phyloP scores from a whole-genome alignment of 768 basidiomycete species.

The Artomyces pyxidatus region DNA sequence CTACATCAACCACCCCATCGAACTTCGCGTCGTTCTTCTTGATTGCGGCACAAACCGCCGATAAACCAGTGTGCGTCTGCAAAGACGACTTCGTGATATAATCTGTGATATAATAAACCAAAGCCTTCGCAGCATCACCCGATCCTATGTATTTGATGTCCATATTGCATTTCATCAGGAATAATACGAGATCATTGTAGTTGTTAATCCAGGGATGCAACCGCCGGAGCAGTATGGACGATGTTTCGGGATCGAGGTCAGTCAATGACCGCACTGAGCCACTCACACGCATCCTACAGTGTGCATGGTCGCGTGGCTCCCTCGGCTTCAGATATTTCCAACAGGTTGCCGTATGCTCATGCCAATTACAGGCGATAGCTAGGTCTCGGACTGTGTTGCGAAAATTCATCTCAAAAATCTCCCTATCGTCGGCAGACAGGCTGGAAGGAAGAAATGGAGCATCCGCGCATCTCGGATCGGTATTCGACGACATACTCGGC shows the following conservation, averaged over 20 bases:
- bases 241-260: slow-evolving; percentile 24
- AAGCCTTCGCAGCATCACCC: background rate
- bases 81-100: background rate
- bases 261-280: slow-evolving; percentile 2
- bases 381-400: slow-evolving; percentile 8
- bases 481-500: background rate
- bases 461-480: background rate
- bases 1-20: background rate
- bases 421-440: background rate
- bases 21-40: background rate
- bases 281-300: slow-evolving; percentile 21
- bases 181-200: slow-evolving; percentile 16
- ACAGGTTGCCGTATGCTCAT: slow-evolving; percentile 28
- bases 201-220: slow-evolving; percentile 35
- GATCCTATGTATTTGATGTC: background rate
- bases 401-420: background rate
- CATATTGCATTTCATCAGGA: background rate
- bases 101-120: background rate
- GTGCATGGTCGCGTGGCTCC: slow-evolving; percentile 17
- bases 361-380: slow-evolving; percentile 22
- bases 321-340: slow-evolving; percentile 28
- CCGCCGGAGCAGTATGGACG: slow-evolving; percentile 23
- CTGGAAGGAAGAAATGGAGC: background rate
- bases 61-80: background rate
- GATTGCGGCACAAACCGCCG: background rate